Evolutionary conservation across 306 rosid genomes (phyloP).

Genomic region (Aeschynomene evenia): DNA sequence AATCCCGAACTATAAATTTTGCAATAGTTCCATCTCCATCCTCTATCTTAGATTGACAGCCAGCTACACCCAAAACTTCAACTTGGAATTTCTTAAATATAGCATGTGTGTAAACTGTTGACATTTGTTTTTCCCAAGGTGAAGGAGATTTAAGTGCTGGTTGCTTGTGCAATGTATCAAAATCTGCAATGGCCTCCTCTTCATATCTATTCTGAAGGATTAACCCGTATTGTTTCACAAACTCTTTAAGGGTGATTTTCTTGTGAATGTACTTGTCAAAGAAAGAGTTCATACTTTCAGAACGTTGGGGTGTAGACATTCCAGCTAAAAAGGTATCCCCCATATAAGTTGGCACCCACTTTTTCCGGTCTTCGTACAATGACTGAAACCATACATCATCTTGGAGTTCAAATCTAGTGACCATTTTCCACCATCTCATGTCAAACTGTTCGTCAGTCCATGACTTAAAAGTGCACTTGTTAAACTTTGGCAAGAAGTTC

Average conservation of each 20-base stretch:
- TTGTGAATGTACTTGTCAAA: slow-evolving; percentile 88
- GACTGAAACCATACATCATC: slow-evolving; percentile 69
- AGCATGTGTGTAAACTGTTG: slow-evolving; percentile 81
- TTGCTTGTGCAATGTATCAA: slow-evolving; percentile 90
- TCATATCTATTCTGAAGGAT: slow-evolving; percentile 84
- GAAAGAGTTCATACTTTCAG: slow-evolving; percentile 85
- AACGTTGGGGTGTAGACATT: slow-evolving; percentile 73
- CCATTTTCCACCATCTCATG: slow-evolving; percentile 91
- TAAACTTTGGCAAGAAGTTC: slow-evolving; percentile 65
- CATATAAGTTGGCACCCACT: slow-evolving; percentile 81
- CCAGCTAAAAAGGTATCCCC: slow-evolving; percentile 82
- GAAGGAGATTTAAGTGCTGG: slow-evolving; percentile 95
- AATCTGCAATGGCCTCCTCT: slow-evolving; percentile 89
- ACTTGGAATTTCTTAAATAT: slow-evolving; percentile 87
- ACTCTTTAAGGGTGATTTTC: slow-evolving; percentile 84
- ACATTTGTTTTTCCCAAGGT: slow-evolving; percentile 97
- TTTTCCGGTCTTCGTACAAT: slow-evolving; percentile 74
- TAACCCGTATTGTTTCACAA: slow-evolving; percentile 74
- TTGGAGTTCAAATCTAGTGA: slow-evolving; percentile 75
- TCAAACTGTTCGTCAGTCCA: slow-evolving; percentile 88
- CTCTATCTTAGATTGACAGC: slow-evolving; percentile 78
- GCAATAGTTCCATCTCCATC: slow-evolving; percentile 58
- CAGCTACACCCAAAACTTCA: slow-evolving; percentile 91
- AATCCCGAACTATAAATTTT: slow-evolving; percentile 74
- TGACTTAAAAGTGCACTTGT: slow-evolving; percentile 79